These are phyloP conservation scores for Hymenochaete sp. DNA, from an alignment of 1,284 basidiomycete genomes.

Conservation along the genomic window DNA sequence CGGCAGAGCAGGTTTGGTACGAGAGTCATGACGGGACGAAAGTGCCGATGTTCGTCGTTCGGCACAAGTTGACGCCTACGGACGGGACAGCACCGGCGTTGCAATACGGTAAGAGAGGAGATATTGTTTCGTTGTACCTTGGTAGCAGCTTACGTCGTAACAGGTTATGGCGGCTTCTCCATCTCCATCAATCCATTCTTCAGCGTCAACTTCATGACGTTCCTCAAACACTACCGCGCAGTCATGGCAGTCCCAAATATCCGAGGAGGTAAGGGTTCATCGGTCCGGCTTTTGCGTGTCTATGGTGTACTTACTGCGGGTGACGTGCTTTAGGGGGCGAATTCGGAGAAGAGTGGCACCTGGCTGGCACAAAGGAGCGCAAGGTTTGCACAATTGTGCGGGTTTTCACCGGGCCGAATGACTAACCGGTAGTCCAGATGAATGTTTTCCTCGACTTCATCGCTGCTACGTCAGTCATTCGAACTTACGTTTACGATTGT, in stretches of 20 bases:
- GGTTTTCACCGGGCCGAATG: constrained; percentile 9
- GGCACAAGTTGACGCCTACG: constrained; percentile 59
- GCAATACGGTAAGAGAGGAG: constrained; percentile 55
- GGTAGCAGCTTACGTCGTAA: constrained; percentile 21
- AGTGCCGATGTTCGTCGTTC: constrained; percentile 83
- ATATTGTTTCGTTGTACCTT: not conserved
- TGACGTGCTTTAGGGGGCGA: no score
- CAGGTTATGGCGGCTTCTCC: constrained; percentile 70
- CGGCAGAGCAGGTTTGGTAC: constrained; percentile 72
- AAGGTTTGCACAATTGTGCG: constrained; percentile 41
- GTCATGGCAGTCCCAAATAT: constrained; percentile 71
- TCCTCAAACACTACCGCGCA: constrained; percentile 66
- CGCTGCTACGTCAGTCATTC: constrained; percentile 56
- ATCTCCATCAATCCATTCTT: constrained; percentile 69
- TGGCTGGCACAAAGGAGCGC: constrained; percentile 58
- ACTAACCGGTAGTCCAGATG: constrained; percentile 32
- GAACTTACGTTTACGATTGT: not conserved
- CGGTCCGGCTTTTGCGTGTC: no score
- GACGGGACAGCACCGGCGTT: constrained; percentile 75
- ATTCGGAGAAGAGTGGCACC: constrained; percentile 78
- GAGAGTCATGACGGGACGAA: constrained; percentile 73
- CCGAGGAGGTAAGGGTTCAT: no score
- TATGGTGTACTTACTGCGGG: no score
- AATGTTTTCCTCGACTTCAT: constrained; percentile 81
- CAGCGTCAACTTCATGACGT: constrained; percentile 66